Evolutionary conservation across 345 rosid genomes (phyloP), one percentile per base, ranked within the genome.

Genomic region (Chamaenerion angustifolium): DNA sequence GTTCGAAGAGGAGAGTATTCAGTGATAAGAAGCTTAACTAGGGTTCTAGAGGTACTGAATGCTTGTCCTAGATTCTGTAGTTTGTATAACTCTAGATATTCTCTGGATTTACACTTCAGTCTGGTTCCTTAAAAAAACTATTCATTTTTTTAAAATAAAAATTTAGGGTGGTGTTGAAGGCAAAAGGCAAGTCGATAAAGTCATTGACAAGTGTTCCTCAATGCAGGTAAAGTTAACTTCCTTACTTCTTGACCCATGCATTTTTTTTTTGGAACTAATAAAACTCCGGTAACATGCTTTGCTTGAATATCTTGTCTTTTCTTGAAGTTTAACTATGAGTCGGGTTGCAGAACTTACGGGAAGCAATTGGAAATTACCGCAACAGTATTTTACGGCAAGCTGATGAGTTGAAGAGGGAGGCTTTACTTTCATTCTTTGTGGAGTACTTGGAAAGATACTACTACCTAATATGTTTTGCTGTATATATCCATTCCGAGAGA

Each of bases 151-250:
- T n/a, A n/a, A n/a, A n/a, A n/a, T n/a, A n/a, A n/a, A n/a, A n/a
- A n/a, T n/a, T n/a, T 60, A 92, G 98, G 96, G 98, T 61, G 98
- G 98, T 59, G 95, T 86, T 45, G 98, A 92, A 72, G 96, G 96
- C 54, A 92, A 92, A 79, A 74, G 83, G 60, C 93, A 83, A 71
- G 96, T 92, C 41, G 98, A 92, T 65, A 83, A 82, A 71, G 96
- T 92, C 68, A 92, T 92, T 59, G 98, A 92, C 75, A 86, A 83
- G 74, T 92, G 98, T 69, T 75, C 98, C 52, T 78, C 95, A 64
- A 92, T 92, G 98, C 98, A 92, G 95, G 98, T 92, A 71, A 21
- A 40, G 1, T 21, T 21, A 42, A 12, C 18, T 16, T 47, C 37
- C 12, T 17, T 5, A 47, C 42, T n/a, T n/a, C n/a, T 40, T 35